A percentile compares a stretch with the other conserved stretches of the same genome.
Evolutionary conservation across 495 filamentous ascomycete species (phyloP).

Genomic region (Acidiella bohemica): DNA sequence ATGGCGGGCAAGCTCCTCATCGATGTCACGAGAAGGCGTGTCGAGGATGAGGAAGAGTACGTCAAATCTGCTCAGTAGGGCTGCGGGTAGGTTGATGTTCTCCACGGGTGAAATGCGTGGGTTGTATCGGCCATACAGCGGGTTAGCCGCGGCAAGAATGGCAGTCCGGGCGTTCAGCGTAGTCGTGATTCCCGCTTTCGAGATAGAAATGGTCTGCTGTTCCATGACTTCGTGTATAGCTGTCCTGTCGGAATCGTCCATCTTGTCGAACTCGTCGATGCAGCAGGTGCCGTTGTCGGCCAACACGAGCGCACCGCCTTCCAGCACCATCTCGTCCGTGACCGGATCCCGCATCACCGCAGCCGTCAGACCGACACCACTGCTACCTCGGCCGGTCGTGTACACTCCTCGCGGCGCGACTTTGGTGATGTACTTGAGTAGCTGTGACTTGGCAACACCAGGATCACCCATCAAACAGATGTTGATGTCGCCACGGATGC

Average conservation of each 20-base stretch:
- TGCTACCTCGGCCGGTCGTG: constrained; percentile 90
- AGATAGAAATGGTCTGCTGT: constrained; percentile 97
- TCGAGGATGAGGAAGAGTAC: constrained; percentile 93
- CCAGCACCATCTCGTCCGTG: constrained; percentile 96
- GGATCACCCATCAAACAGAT: constrained; percentile 98
- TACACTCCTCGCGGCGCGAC: constrained; percentile 95
- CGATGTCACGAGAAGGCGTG: constrained; percentile 70
- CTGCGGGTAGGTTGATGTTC: constrained; percentile 96
- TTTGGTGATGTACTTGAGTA: constrained; percentile 96
- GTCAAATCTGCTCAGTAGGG: constrained; percentile 91
- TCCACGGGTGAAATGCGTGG: constrained; percentile 90
- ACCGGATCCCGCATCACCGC: constrained; percentile 98
- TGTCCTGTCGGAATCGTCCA: constrained; percentile 92
- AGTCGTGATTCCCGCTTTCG: constrained; percentile 93
- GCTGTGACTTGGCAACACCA: constrained; percentile 96
- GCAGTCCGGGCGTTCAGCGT: constrained; percentile 92
- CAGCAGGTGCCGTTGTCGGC: constrained; percentile 99
- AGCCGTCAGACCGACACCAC: constrained; percentile 91
- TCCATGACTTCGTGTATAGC: constrained; percentile 99
- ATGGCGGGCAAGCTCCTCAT: constrained; percentile 89
- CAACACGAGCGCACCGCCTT: constrained; percentile 88
- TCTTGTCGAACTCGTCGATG: constrained; percentile 99
- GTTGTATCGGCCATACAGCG: constrained; percentile 95
- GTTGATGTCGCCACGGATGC: constrained; percentile 96
- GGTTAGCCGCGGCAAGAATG: constrained; percentile 95